These are phyloP conservation scores for Globisporangium orthogonon DNA, from an alignment of 352 stramenopile genomes.

Conservation along the genomic window DNA sequence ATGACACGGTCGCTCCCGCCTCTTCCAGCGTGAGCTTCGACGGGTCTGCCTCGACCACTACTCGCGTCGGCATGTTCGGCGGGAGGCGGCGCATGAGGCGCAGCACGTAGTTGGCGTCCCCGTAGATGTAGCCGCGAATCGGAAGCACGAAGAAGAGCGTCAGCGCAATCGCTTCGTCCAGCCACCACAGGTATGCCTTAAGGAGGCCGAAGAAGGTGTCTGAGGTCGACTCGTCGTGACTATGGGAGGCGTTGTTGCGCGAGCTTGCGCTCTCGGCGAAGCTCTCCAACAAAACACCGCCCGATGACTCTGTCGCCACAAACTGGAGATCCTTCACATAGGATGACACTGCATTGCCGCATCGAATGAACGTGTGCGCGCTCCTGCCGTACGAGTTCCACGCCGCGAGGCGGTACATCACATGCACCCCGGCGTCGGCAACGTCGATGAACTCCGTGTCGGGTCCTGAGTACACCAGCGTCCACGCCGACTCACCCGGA, in stretches of 20 bases:
- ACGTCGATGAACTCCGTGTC: constrained; percentile 73
- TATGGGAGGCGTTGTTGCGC: constrained; percentile 2
- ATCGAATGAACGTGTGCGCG: constrained; percentile 48
- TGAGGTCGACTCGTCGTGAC: constrained; percentile 3
- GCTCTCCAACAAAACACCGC: neutral
- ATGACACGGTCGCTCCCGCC: constrained; percentile 60
- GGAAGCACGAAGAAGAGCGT: constrained; percentile 69
- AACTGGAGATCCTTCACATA: neutral
- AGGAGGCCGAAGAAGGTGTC: constrained; percentile 35
- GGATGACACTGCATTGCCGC: constrained; percentile 12
- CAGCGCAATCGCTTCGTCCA: constrained; percentile 77
- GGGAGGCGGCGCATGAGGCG: constrained; percentile 58
- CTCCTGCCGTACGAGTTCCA: constrained; percentile 84
- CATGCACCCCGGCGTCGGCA: constrained; percentile 38
- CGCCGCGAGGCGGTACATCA: constrained; percentile 70
- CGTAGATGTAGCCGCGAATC: constrained; percentile 79
- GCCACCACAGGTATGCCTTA: constrained; percentile 77
- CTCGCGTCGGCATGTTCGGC: constrained; percentile 75
- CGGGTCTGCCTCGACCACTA: constrained; percentile 58
- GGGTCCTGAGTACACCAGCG: constrained; percentile 46
- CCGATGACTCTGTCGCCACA: neutral
- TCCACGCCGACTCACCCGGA: constrained; percentile 52
- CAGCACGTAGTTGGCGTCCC: constrained; percentile 70
- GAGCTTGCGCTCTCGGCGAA: neutral
- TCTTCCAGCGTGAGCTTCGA: constrained; percentile 49